phyloP scores from a whole-genome alignment of 208 protist genomes.

The Leishmania tarentolae region DNA sequence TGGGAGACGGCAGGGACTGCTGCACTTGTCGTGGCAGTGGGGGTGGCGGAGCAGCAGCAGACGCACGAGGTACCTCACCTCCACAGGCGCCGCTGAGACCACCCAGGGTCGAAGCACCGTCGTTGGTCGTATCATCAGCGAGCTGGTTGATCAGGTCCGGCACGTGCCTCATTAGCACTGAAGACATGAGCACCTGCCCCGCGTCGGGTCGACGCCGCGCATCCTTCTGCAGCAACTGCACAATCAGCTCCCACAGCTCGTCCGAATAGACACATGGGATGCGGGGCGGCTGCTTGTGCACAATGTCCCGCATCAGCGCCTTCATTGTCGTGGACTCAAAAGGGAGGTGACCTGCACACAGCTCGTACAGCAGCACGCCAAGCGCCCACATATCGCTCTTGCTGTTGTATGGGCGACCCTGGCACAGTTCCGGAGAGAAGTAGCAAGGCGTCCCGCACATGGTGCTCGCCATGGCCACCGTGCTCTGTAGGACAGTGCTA shows the following conservation, averaged over 20 bases:
- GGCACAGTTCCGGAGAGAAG: conserved; percentile 94
- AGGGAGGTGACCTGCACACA: conserved; percentile 74
- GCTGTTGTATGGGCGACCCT: conserved; percentile 93
- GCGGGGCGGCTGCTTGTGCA: conserved; percentile 67
- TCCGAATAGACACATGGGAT: conserved; percentile 74
- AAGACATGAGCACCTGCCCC: conserved; percentile 65
- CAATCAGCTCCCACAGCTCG: conserved; percentile 74
- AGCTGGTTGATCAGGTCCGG: conserved; percentile 74
- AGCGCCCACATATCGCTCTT: conserved; percentile 94
- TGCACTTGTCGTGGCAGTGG: conserved; percentile 1
- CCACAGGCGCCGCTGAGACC: neutral
- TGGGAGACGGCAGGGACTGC: neutral
- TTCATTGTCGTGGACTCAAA: conserved; percentile 89
- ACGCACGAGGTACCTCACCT: neutral
- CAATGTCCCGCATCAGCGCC: conserved; percentile 86
- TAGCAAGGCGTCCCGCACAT: conserved; percentile 96
- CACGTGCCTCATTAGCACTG: conserved; percentile 68
- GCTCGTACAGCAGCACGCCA: conserved; percentile 89
- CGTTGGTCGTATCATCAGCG: conserved; percentile 9
- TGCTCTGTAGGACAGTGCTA: conserved; percentile 85
- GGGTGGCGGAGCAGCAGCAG: neutral
- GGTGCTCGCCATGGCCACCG: conserved; percentile 90
- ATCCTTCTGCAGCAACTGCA: conserved; percentile 83
- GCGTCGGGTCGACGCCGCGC: conserved; percentile 80
- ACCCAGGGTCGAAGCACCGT: neutral